A percentile compares a stretch with the other conserved stretches of the same genome.
phyloP scores from a whole-genome alignment of 257 asterid genomes.

The Leptodermis oblonga region DNA sequence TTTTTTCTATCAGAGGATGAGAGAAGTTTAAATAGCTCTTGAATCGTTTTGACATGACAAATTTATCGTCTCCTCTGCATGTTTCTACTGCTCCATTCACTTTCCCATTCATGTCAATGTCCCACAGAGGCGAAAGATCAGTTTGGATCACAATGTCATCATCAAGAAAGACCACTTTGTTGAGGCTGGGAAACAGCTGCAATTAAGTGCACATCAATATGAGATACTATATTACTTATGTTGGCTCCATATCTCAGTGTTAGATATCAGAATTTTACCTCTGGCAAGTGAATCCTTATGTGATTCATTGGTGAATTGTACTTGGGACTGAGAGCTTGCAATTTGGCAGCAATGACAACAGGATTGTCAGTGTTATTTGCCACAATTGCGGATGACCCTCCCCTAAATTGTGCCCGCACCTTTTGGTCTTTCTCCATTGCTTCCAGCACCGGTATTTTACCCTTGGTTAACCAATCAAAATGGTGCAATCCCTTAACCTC shows the following conservation, averaged over 20 bases:
- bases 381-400: slow-evolving; percentile 90
- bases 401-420: slow-evolving; percentile 73
- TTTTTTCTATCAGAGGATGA: slow-evolving; percentile 73
- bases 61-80: slow-evolving; percentile 77
- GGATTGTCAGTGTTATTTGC: slow-evolving; percentile 81
- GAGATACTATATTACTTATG: not conserved
- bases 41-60: slow-evolving; percentile 85
- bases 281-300: slow-evolving; percentile 89
- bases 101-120: slow-evolving; percentile 79
- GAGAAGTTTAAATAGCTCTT: slow-evolving; percentile 90
- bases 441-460: slow-evolving; percentile 87
- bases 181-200: slow-evolving; percentile 87
- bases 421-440: slow-evolving; percentile 97
- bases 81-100: slow-evolving; percentile 97
- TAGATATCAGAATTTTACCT: slow-evolving; percentile 42
- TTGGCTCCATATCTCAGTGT: not conserved
- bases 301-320: slow-evolving; percentile 90
- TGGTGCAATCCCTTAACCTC: slow-evolving; percentile 93
- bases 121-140: slow-evolving; percentile 93
- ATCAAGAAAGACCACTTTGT: slow-evolving; percentile 82
- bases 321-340: slow-evolving; percentile 96
- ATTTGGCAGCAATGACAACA: slow-evolving; percentile 71
- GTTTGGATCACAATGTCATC: slow-evolving; percentile 91
- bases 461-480: slow-evolving; percentile 91
- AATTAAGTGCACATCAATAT: slow-evolving; percentile 14